These are phyloP conservation scores for Pulveroboletus ravenelii DNA, from an alignment of 768 basidiomycete species.

Conservation along the genomic window DNA sequence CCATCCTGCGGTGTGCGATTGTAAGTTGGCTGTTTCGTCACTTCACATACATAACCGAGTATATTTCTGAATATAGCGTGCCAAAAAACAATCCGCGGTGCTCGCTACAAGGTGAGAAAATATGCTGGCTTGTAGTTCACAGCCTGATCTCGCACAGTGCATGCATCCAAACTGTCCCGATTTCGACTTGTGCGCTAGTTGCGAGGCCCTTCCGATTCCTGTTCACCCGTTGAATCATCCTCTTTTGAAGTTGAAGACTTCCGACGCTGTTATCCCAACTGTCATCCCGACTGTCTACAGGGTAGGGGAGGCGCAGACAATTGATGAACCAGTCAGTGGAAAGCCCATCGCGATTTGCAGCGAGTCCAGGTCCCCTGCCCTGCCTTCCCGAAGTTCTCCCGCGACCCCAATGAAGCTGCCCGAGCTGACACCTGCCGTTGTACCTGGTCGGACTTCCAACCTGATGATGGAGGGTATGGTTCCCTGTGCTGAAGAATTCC, in stretches of 20 bases:
- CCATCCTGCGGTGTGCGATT: slow-evolving; percentile 62
- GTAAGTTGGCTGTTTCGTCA: slow-evolving; percentile 19
- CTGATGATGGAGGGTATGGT: slow-evolving; percentile 1
- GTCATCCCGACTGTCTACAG: slow-evolving; percentile 44
- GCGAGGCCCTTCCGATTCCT: slow-evolving; percentile 76
- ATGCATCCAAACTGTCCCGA: slow-evolving; percentile 74
- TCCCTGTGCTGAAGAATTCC: slow-evolving; percentile 18
- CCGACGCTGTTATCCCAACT: slow-evolving; percentile 45
- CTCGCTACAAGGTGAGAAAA: slow-evolving; percentile 64
- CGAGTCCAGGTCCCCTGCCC: not conserved
- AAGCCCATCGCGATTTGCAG: not conserved
- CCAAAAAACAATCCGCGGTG: slow-evolving; percentile 47
- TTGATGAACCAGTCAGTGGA: not conserved
- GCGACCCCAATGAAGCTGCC: not conserved
- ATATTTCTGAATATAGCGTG: slow-evolving; percentile 35
- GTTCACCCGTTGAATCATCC: slow-evolving; percentile 70
- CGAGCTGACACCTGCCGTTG: not conserved
- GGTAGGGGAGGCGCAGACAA: slow-evolving; percentile 15
- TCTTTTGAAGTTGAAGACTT: slow-evolving; percentile 65
- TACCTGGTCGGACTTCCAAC: not conserved
- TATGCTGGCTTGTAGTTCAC: not conserved
- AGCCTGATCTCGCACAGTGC: slow-evolving; percentile 47
- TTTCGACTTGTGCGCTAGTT: slow-evolving; percentile 74
- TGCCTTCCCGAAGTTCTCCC: not conserved
- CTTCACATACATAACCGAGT: not conserved